These are phyloP conservation scores for Trichoderma gamsii DNA, from an alignment of 495 filamentous ascomycete species.

Conservation along the genomic window DNA sequence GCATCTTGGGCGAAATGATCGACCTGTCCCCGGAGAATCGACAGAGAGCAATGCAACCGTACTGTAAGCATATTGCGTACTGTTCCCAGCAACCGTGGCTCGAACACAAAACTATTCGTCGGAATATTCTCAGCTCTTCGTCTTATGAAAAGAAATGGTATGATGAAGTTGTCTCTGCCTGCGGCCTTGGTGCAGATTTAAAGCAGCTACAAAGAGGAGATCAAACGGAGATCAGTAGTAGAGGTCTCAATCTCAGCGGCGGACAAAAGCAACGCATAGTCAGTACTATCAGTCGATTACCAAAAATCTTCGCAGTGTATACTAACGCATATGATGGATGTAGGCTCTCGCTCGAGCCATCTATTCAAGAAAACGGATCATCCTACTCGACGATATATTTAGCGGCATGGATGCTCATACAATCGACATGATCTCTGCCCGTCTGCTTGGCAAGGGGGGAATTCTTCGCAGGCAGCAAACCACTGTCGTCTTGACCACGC, in stretches of 20 bases:
- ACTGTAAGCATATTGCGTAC: slow-evolving; percentile 31
- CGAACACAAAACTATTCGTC: slow-evolving; percentile 52
- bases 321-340: neutral
- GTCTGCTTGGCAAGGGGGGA: slow-evolving; percentile 46
- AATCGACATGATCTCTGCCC: slow-evolving; percentile 50
- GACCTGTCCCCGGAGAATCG: slow-evolving; percentile 25
- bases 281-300: neutral
- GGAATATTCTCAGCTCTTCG: slow-evolving; percentile 50
- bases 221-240: slow-evolving; percentile 54
- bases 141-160: slow-evolving; percentile 55
- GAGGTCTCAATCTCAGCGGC: slow-evolving; percentile 56
- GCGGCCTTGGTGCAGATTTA: slow-evolving; percentile 53
- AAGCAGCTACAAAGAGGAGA: slow-evolving; percentile 49
- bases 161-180: slow-evolving; percentile 54
- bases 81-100: slow-evolving; percentile 45
- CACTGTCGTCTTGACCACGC: slow-evolving; percentile 46
- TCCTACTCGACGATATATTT: slow-evolving; percentile 25
- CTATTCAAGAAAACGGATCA: slow-evolving; percentile 21
- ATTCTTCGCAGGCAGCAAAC: slow-evolving; percentile 44
- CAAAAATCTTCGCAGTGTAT: neutral
- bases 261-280: slow-evolving; percentile 59
- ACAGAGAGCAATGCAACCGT: slow-evolving; percentile 26
- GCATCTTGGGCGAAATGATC: slow-evolving; percentile 52
- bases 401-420: slow-evolving; percentile 57
- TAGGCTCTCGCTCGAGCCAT: slow-evolving; percentile 25